Percentiles rank a stretch among this genome's conserved stretches.
Evolutionary conservation across 192 early-diverging fungal genomes (phyloP).

Genomic region (Umbelopsis sp.): DNA sequence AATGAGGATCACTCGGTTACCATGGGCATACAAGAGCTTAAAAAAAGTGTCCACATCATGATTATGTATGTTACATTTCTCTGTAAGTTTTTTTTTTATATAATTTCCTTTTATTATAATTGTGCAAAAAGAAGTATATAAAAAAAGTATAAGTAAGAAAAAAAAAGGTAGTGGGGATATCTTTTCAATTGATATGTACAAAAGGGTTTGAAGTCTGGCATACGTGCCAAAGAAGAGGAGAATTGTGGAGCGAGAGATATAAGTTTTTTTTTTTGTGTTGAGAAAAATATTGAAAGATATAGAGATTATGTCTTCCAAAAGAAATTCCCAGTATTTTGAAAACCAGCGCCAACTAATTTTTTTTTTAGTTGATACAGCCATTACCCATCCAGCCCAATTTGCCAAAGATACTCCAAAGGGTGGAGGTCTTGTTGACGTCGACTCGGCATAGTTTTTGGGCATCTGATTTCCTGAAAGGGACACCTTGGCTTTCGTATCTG

Average conservation of each 20-base stretch:
- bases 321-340: too few species aligned
- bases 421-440: conserved; percentile 84
- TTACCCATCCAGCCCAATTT: conserved; percentile 71
- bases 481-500: conserved; percentile 25
- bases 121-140: too few species aligned
- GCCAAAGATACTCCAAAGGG: conserved; percentile 79
- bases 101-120: too few species aligned
- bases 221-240: not conserved
- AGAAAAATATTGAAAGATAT: not conserved
- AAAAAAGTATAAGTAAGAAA: not conserved
- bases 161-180: not conserved
- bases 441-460: conserved; percentile 81
- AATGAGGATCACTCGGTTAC: too few species aligned
- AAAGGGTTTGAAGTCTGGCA: not conserved
- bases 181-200: conserved; percentile 3
- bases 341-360: not conserved
- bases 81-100: too few species aligned
- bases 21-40: too few species aligned
- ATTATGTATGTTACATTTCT: too few species aligned
- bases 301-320: too few species aligned
- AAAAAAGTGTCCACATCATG: too few species aligned
- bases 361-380: conserved; percentile 29
- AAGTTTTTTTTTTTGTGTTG: not conserved
- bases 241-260: not conserved
- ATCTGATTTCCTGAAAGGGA: conserved; percentile 76